These are phyloP conservation scores for Hypoxylon lienhwacheense DNA, from an alignment of 495 filamentous ascomycete genomes.

Conservation along the genomic window DNA sequence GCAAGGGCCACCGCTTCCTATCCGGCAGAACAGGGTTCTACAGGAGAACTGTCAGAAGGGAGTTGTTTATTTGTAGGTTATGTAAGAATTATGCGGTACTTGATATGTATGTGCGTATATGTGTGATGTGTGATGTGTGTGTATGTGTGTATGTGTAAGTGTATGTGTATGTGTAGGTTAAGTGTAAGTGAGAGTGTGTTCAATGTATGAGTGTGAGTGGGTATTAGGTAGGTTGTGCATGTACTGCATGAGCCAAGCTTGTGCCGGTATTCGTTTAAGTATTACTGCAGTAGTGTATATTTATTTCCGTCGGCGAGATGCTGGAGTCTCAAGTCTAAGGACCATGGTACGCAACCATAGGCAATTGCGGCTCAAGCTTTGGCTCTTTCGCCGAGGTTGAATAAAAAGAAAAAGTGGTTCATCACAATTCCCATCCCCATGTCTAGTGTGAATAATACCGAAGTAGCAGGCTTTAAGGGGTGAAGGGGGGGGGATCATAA, in stretches of 20 bases:
- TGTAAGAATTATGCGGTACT: too few species aligned
- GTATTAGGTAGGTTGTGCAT: too few species aligned
- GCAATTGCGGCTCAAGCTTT: slow-evolving; percentile 29
- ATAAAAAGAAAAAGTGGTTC: slow-evolving; percentile 20
- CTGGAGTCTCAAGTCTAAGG: not conserved
- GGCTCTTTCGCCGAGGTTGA: not conserved
- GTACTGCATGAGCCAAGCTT: slow-evolving; percentile 5
- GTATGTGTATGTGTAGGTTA: too few species aligned
- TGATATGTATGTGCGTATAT: too few species aligned
- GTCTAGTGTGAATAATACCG: slow-evolving; percentile 18
- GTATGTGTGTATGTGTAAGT: too few species aligned
- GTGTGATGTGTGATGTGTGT: too few species aligned
- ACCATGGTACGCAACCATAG: not conserved
- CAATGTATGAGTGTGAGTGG: too few species aligned
- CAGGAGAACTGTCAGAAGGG: slow-evolving; percentile 18
- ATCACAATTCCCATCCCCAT: slow-evolving; percentile 1
- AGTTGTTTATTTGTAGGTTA: too few species aligned
- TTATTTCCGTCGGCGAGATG: slow-evolving; percentile 2
- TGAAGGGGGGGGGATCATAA: not conserved
- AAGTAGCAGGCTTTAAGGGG: slow-evolving; percentile 5
- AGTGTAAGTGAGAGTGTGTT: too few species aligned
- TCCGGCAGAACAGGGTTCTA: slow-evolving; percentile 23
- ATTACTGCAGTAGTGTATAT: slow-evolving; percentile 6
- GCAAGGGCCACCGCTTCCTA: slow-evolving; percentile 31
- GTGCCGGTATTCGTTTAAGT: slow-evolving; percentile 12